A percentile compares a stretch with the other conserved stretches of the same genome.
phyloP scores from a whole-genome alignment of 2,329 filamentous ascomycete genomes.

The Fusarium praegraminearum region DNA sequence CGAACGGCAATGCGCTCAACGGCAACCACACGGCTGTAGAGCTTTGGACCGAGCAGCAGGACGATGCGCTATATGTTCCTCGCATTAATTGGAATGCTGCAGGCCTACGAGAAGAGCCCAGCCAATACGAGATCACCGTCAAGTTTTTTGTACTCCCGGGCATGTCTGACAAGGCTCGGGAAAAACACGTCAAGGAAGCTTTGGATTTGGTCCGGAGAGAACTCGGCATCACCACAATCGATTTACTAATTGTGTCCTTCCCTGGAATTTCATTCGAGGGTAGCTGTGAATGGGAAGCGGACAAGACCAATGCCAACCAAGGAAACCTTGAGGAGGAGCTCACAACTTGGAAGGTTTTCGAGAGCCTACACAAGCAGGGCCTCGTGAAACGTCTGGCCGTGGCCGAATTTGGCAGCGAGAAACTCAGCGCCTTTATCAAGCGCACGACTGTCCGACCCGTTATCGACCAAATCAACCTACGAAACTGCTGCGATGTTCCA shows the following conservation, averaged over 20 bases:
- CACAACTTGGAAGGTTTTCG: constrained; percentile 78
- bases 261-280: constrained; percentile 94
- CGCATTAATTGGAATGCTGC: constrained; percentile 77
- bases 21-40: constrained; percentile 47
- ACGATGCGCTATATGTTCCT: constrained; percentile 77
- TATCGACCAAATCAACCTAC: constrained; percentile 96
- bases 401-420: constrained; percentile 89
- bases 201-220: constrained; percentile 84
- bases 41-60: constrained; percentile 77
- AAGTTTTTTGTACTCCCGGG: constrained; percentile 93
- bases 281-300: constrained; percentile 84
- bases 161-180: constrained; percentile 72
- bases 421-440: constrained; percentile 81
- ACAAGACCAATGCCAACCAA: constrained; percentile 70
- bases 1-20: constrained; percentile 47
- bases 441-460: constrained; percentile 78
- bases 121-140: constrained; percentile 92
- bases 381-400: constrained; percentile 82
- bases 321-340: constrained; percentile 75
- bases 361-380: constrained; percentile 77
- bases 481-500: constrained; percentile 95
- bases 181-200: constrained; percentile 80
- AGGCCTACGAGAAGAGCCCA: constrained; percentile 82
- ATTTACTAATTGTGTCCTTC: constrained; percentile 92
- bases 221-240: constrained; percentile 78